Evolutionary conservation across 2,329 filamentous ascomycete species (phyloP).

Genomic region (Proliferodiscus dingleyae): DNA sequence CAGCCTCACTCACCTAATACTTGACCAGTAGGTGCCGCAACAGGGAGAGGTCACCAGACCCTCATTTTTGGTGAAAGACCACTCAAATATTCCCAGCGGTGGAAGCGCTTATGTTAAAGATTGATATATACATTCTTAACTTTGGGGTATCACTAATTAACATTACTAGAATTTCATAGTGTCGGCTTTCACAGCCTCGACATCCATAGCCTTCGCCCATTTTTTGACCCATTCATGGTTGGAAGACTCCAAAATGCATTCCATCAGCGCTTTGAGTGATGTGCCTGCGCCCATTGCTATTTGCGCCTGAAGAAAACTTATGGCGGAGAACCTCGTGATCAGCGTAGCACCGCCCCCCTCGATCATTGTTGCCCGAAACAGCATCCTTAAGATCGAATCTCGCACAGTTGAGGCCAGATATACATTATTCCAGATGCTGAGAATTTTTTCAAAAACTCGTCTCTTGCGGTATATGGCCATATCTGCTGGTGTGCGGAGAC

Average conservation of each 20-base stretch:
- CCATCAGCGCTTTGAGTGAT: conserved; percentile 50
- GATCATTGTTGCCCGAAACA: conserved; percentile 64
- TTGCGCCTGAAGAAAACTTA: conserved; percentile 69
- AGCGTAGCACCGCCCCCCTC: conserved; percentile 74
- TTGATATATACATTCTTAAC: conserved; percentile 1
- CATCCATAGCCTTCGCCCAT: conserved; percentile 53
- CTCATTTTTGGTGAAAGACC: too few species aligned
- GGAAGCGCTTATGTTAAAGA: too few species aligned
- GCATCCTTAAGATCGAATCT: conserved; percentile 53
- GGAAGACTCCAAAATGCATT: conserved; percentile 57
- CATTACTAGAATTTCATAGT: conserved; percentile 19
- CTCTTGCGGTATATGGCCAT: conserved; percentile 56
- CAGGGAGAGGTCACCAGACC: too few species aligned
- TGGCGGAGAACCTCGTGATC: conserved; percentile 67
- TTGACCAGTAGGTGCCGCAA: too few species aligned
- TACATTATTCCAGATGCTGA: conserved; percentile 64
- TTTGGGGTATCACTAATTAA: conserved; percentile 17
- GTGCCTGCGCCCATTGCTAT: conserved; percentile 42
- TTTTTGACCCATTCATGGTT: conserved; percentile 58
- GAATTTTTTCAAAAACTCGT: conserved; percentile 69
- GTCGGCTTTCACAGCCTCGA: conserved; percentile 27
- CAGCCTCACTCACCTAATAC: too few species aligned
- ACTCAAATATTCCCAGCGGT: too few species aligned
- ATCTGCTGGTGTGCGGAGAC: conserved; percentile 55
- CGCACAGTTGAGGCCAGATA: conserved; percentile 50